These are phyloP conservation scores for Mallotus japonicus DNA, from an alignment of 441 rosid species.

Conservation along the genomic window DNA sequence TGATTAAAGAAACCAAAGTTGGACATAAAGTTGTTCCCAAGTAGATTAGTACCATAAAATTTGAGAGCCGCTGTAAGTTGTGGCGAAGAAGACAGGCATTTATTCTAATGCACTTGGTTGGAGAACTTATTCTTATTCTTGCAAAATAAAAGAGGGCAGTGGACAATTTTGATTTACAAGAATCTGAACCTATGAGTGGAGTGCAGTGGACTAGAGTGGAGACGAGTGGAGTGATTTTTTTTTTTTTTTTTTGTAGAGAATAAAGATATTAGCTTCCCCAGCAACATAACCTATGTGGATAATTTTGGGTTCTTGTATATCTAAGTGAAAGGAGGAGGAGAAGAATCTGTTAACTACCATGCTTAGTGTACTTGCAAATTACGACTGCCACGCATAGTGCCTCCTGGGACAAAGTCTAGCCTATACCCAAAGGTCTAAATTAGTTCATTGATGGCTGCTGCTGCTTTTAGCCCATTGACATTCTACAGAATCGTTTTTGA, in stretches of 20 bases:
- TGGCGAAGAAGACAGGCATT: slow-evolving; percentile 25
- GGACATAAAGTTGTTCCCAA: slow-evolving; percentile 3
- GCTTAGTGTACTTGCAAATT: background rate
- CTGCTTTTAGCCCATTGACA: slow-evolving; percentile 13
- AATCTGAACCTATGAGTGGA: slow-evolving; percentile 13
- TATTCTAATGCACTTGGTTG: slow-evolving; percentile 24
- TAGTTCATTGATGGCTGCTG: background rate
- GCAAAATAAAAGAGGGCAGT: background rate
- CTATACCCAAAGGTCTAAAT: background rate
- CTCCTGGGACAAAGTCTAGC: background rate
- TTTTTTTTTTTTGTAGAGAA: slow-evolving; percentile 19
- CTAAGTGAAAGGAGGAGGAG: background rate
- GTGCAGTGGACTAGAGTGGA: slow-evolving; percentile 9
- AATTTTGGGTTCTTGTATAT: background rate
- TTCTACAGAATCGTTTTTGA: background rate
- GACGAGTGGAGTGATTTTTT: too few species aligned
- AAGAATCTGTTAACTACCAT: background rate
- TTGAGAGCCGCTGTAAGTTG: slow-evolving; percentile 15
- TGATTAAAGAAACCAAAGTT: background rate
- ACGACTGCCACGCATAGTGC: slow-evolving; percentile 13
- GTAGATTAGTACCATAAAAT: background rate
- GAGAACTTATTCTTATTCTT: slow-evolving; percentile 37
- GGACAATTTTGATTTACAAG: slow-evolving; percentile 26
- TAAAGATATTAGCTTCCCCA: slow-evolving; percentile 11
- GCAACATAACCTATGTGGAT: background rate